phyloP scores from a whole-genome alignment of 371 early-diverging fungal genomes.

The Mucor indicus region DNA sequence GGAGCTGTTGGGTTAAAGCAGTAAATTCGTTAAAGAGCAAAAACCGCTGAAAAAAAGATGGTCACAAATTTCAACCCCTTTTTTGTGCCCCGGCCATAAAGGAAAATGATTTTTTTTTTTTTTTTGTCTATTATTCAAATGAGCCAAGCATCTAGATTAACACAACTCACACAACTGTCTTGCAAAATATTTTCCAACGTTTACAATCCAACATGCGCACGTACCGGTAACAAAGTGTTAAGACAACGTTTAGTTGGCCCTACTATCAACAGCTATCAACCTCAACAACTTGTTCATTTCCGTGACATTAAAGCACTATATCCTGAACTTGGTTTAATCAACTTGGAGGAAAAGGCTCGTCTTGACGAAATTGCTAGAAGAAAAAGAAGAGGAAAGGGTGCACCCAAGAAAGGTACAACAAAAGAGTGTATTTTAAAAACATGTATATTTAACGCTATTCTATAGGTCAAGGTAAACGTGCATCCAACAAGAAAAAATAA shows the following conservation, averaged over 20 bases:
- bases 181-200: conserved; percentile 66
- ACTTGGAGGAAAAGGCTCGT: conserved; percentile 66
- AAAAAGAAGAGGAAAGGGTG: conserved; percentile 79
- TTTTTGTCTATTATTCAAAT: conserved; percentile 1
- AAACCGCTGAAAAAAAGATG: no score
- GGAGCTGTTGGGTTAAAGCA: no score
- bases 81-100: no score
- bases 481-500: conserved; percentile 62
- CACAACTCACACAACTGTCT: conserved; percentile 61
- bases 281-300: conserved; percentile 55
- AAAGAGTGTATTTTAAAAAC: not conserved
- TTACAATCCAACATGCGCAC: conserved; percentile 69
- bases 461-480: conserved; percentile 62
- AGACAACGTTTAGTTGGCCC: conserved; percentile 67
- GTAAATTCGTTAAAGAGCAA: no score
- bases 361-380: conserved; percentile 66
- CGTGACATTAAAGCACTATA: conserved; percentile 59
- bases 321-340: conserved; percentile 58
- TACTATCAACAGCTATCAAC: conserved; percentile 65
- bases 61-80: no score
- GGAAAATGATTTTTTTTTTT: no score
- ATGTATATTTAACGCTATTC: conserved; percentile 2
- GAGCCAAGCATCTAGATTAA: conserved; percentile 32
- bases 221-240: conserved; percentile 74
- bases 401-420: conserved; percentile 74